phyloP scores from a whole-genome alignment of 2,329 filamentous ascomycete genomes.

The Calonectria pseudoturangicola region DNA sequence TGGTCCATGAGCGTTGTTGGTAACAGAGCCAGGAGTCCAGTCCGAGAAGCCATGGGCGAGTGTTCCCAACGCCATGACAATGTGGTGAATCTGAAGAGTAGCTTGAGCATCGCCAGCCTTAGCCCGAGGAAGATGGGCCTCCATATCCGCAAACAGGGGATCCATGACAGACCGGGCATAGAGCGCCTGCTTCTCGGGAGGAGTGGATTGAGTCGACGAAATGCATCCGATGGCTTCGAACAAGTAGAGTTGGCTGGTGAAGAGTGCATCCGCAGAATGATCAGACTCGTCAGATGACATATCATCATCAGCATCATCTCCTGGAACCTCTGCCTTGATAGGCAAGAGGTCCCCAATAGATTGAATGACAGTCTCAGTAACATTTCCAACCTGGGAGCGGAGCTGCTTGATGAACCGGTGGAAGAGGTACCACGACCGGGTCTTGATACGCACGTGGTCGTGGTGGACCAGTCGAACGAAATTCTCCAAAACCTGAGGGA shows the following conservation, averaged over 20 bases:
- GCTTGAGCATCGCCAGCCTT: conserved; percentile 89
- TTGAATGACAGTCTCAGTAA: conserved; percentile 93
- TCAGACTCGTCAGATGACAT: conserved; percentile 97
- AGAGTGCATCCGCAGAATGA: conserved; percentile 91
- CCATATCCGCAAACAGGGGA: conserved; percentile 92
- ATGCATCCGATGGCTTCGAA: conserved; percentile 97
- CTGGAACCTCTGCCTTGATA: conserved; percentile 92
- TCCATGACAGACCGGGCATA: conserved; percentile 92
- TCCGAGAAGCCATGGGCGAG: conserved; percentile 95
- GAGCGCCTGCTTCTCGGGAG: conserved; percentile 88
- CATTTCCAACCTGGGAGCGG: conserved; percentile 87
- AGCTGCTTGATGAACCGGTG: conserved; percentile 93
- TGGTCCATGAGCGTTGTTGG: conserved; percentile 64
- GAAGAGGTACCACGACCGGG: conserved; percentile 97
- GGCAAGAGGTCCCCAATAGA: conserved; percentile 91
- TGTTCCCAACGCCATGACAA: conserved; percentile 96
- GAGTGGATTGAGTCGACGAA: conserved; percentile 85
- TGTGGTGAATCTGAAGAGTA: conserved; percentile 92
- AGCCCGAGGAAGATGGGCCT: conserved; percentile 84
- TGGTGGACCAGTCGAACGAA: conserved; percentile 95
- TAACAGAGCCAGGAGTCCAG: conserved; percentile 77
- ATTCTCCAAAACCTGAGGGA: conserved; percentile 90
- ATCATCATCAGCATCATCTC: conserved; percentile 86
- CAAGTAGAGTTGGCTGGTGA: conserved; percentile 92
- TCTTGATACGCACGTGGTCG: conserved; percentile 88